A percentile compares a stretch with the other conserved stretches of the same genome.
These are phyloP conservation scores for Prunella vulgaris DNA, from an alignment of 257 asterid genomes.

Conservation along the genomic window DNA sequence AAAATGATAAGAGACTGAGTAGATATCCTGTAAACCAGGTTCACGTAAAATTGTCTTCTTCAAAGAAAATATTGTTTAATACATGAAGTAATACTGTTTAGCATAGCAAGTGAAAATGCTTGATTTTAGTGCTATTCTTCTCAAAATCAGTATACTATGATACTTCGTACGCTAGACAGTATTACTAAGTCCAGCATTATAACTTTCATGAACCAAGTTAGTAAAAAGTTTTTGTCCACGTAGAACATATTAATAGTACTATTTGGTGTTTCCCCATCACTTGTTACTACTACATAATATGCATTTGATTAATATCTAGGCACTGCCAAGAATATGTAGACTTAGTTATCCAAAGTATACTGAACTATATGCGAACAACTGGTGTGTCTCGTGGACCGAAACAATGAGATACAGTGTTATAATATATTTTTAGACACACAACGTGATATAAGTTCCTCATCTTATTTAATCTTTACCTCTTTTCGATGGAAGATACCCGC, in stretches of 20 bases:
- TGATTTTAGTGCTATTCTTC: not conserved
- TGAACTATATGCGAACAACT: not conserved
- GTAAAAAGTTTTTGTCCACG: not conserved
- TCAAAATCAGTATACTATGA: not conserved
- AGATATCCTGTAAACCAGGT: not conserved
- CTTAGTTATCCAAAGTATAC: not conserved
- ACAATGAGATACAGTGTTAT: not conserved
- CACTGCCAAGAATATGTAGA: not conserved
- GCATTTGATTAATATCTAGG: not conserved
- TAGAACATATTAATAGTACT: too few relatives aligned
- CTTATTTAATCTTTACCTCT: slow-evolving; percentile 48
- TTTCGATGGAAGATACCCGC: slow-evolving; percentile 96
- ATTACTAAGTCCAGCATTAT: not conserved
- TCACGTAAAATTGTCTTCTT: not conserved
- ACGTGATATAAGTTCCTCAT: not conserved
- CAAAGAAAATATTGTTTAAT: not conserved
- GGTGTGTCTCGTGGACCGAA: not conserved
- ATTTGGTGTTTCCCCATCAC: not conserved
- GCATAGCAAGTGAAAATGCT: not conserved
- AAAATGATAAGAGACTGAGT: not conserved
- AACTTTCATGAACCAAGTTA: not conserved
- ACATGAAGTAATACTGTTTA: not conserved
- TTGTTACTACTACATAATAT: not conserved
- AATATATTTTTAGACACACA: not conserved
- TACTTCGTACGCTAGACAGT: not conserved